Evolutionary conservation across 345 rosid species (phyloP), one percentile per base, ranked within the genome.

Genomic region (Kandelia obovata): DNA sequence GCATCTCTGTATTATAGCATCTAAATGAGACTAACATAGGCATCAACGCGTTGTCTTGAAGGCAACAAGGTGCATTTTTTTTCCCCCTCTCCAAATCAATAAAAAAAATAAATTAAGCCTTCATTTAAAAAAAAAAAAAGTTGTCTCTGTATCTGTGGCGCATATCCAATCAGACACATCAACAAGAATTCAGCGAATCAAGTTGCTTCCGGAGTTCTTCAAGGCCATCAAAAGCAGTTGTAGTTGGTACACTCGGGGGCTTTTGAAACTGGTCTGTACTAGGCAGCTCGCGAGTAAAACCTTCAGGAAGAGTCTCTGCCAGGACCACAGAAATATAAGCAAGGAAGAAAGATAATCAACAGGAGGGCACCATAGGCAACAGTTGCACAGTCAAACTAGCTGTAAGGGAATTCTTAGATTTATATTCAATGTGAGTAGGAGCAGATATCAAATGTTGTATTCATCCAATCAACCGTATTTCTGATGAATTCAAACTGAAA

Each of bases 271-370:
- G 84, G 66, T 88, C 97, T 0, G 99, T 93, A 20, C 59, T 82
- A 60, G 99, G 97, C 53, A 92, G 96, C 86, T 95, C 97, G 6
- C 65, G 89, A 8, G 86, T 78, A 55, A 95, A 92, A 77, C 99
- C 99, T 77, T 88, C 93, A 0, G 99, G 99, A 68, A 89, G 89
- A 60, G 83, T 69, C 77, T 75, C 99, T 89, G 85, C 32, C 27
- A 37, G 19, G 21, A 64, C 37, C 4, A 27, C 34, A 59, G 6
- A 5, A 46, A 34, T 3, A 39, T 62, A 30, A 27, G 43, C 49
- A 61, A 60, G 7, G 5, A 32, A 63, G 19, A 5, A 21, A 6
- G 32, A 32, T 7, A 61, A 56, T 32, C 5, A 5, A 32, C 6
- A 30, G 49, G 31, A 20, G 37, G 26, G 16, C 19, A 37, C 30